Conservation (phyloP, 2,329 filamentous ascomycete genomes). For the Cordyceps fumosorosea region DNA sequence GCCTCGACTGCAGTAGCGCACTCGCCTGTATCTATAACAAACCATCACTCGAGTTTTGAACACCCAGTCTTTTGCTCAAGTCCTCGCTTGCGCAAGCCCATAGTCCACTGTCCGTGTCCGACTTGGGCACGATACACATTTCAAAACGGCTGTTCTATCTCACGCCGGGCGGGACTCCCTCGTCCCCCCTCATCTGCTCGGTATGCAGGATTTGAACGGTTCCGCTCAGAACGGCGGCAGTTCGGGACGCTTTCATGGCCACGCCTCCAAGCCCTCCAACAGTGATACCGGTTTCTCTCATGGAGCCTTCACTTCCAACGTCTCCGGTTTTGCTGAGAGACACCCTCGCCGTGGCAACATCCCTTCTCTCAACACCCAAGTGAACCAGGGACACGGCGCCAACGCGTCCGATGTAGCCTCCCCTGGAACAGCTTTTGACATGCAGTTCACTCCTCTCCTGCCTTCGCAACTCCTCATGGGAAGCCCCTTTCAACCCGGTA, state of each 20-base stretch:
- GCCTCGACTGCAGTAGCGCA: neutral
- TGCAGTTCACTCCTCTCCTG: slow-evolving; percentile 96
- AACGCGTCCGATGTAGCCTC: slow-evolving; percentile 70
- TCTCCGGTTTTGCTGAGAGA: slow-evolving; percentile 77
- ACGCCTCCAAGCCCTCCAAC: slow-evolving; percentile 73
- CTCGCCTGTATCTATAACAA: neutral
- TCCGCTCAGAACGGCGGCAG: slow-evolving; percentile 46
- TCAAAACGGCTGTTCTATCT: slow-evolving; percentile 79
- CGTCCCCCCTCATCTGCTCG: slow-evolving; percentile 79
- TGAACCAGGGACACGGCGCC: slow-evolving; percentile 41
- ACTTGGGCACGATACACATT: slow-evolving; percentile 48
- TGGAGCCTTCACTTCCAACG: slow-evolving; percentile 82
- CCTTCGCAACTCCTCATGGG: slow-evolving; percentile 92
- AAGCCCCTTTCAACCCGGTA: slow-evolving; percentile 94
- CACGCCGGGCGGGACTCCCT: slow-evolving; percentile 73
- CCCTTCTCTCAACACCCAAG: slow-evolving; percentile 84
- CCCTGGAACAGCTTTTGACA: slow-evolving; percentile 85
- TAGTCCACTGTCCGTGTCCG: slow-evolving; percentile 36
- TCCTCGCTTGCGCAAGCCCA: neutral
- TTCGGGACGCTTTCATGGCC: slow-evolving; percentile 56
- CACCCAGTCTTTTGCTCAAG: neutral
- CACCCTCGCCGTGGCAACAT: slow-evolving; percentile 81
- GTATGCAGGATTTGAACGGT: slow-evolving; percentile 76
- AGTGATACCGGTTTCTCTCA: slow-evolving; percentile 88
- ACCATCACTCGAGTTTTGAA: neutral